Evolutionary conservation across 2,329 filamentous ascomycete species (phyloP).

Genomic region (Pseudophaeomoniella oleicola): DNA sequence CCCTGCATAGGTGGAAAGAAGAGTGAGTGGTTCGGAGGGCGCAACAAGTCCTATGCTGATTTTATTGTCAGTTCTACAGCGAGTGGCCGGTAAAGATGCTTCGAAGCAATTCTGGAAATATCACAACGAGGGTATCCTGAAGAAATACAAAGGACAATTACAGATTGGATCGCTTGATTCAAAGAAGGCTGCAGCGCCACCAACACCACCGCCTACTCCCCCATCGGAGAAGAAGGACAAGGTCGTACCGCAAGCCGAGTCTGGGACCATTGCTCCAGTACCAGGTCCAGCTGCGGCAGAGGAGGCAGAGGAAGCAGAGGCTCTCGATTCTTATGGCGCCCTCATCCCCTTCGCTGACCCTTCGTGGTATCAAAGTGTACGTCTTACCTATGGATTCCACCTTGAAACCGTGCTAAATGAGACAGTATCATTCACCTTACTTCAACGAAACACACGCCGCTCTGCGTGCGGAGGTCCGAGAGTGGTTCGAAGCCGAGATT

Average conservation of each 20-base stretch:
- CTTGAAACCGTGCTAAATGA: conserved; percentile 1
- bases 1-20: conserved; percentile 50
- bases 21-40: conserved; percentile 32
- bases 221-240: conserved; percentile 33
- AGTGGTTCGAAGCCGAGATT: conserved; percentile 81
- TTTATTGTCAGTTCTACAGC: conserved; percentile 40
- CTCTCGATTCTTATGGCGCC: conserved; percentile 71
- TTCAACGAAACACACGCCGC: conserved; percentile 89
- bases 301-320: conserved; percentile 51
- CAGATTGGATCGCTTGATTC: conserved; percentile 64
- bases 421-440: conserved; percentile 85
- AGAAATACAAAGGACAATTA: conserved; percentile 47
- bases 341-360: conserved; percentile 87
- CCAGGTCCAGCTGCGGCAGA: conserved; percentile 27
- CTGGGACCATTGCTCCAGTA: conserved; percentile 35
- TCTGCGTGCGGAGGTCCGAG: conserved; percentile 75
- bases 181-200: conserved; percentile 52
- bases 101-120: conserved; percentile 57
- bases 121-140: conserved; percentile 45
- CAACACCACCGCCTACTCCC: conserved; percentile 34
- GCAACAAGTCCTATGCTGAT: conserved; percentile 1
- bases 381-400: conserved; percentile 19
- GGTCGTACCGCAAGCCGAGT: conserved; percentile 44
- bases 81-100: conserved; percentile 52
- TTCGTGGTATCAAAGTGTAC: conserved; percentile 83